Base-by-base conservation (phyloP, 495 filamentous ascomycete genomes). In the Rhypophila decipiens region DNA sequence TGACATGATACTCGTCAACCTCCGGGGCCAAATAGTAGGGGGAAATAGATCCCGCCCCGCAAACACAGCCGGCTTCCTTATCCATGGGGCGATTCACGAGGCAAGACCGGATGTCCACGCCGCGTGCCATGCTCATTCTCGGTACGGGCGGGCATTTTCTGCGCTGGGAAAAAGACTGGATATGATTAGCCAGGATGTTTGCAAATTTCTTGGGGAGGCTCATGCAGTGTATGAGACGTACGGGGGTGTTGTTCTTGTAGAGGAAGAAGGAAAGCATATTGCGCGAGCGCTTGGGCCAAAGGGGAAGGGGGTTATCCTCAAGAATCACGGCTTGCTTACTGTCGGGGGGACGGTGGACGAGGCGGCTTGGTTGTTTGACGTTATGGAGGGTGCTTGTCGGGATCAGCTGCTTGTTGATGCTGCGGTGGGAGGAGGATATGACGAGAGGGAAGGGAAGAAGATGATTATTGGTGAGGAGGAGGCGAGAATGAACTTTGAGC, bases 31-130 rank as follows among this genome's bases (percentile, higher is more conserved):
- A 24, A 64, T 71, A 2, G 67, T 81, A 12, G 45, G 35, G 23
- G 47, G 39, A 8, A 20, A 12, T 5, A n/a, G n/a, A n/a, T n/a
- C n/a, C n/a, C 60, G 59, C 20, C 58, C 69, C 15, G 68, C 78
- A 51, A 88, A 87, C 61, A 77, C 80, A 19, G 82, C 85, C 4
- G 85, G 82, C 2, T 87, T 84, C 57, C 69, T 80, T 48, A 88
- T 88, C 56, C 85, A 81, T 57, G 67, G 66, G 17, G 72, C 72
- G 33, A 73, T 81, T 20, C 78, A 81, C 57, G 73, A 72, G 55
- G 72, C 73, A 8, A 57, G 76, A 11, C 75, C 73, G 9, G 67
- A 78, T 47, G 68, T 73, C 18, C 66, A 76, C 50, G 69, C 74
- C n/a, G 67, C 73, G 18, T 77, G 75, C 57, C 77, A 81, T 49